A percentile compares a stretch with the other conserved stretches of the same genome.
Evolutionary conservation across 2,329 filamentous ascomycete species (phyloP).

Genomic region (Nemania serpens): DNA sequence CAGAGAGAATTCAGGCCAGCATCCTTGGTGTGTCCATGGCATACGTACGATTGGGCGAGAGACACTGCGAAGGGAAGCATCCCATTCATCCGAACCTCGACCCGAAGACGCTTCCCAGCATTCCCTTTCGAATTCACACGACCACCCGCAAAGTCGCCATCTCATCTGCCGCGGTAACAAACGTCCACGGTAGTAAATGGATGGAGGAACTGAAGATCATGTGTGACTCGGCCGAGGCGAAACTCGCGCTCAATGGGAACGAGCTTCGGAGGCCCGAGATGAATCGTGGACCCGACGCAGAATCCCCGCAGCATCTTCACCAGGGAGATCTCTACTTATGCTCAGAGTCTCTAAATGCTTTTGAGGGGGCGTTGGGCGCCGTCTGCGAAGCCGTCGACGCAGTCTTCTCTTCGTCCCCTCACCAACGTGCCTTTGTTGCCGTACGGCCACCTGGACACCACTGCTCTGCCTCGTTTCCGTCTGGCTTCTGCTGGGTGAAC

Average conservation of each 20-base stretch:
- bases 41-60: conserved; percentile 86
- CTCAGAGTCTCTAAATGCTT: conserved; percentile 79
- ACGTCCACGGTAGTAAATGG: conserved; percentile 90
- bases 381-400: conserved; percentile 91
- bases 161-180: conserved; percentile 77
- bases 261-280: conserved; percentile 75
- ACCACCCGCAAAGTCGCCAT: conserved; percentile 74
- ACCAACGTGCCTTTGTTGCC: conserved; percentile 84
- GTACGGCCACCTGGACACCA: conserved; percentile 95
- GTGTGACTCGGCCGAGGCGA: conserved; percentile 80
- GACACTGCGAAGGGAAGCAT: conserved; percentile 72
- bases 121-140: conserved; percentile 85
- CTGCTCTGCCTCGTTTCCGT: conserved; percentile 86
- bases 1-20: conserved; percentile 85
- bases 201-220: conserved; percentile 88
- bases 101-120: conserved; percentile 57
- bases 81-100: conserved; percentile 68
- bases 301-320: conserved; percentile 67
- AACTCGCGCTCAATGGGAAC: conserved; percentile 75
- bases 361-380: conserved; percentile 89
- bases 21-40: conserved; percentile 82
- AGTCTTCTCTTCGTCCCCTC: conserved; percentile 68
- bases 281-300: conserved; percentile 53
- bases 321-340: conserved; percentile 92
- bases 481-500: conserved; percentile 98